These are phyloP conservation scores for Agaricus subrufescens DNA, from an alignment of 768 basidiomycete species.

Conservation along the genomic window DNA sequence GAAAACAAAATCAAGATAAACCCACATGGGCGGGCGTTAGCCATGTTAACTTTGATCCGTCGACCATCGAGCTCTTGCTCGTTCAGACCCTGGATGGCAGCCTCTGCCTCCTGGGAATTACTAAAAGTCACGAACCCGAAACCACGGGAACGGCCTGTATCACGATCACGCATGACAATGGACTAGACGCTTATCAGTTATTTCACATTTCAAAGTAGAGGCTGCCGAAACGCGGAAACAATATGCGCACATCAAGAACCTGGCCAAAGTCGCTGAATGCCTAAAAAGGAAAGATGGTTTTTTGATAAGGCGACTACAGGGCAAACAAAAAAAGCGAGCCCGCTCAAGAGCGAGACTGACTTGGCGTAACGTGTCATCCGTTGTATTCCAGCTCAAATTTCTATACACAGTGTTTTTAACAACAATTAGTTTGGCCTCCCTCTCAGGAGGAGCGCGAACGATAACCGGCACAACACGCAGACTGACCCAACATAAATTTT, in stretches of 20 bases:
- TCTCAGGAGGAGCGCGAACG: slow-evolving; percentile 43
- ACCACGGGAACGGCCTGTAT: slow-evolving; percentile 94
- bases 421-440: slow-evolving; percentile 54
- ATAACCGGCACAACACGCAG: slow-evolving; percentile 48
- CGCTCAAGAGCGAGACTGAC: slow-evolving; percentile 61
- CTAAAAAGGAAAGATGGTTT: slow-evolving; percentile 45
- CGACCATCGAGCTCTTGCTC: slow-evolving; percentile 94
- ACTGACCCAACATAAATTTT: slow-evolving; percentile 96
- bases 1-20: background rate
- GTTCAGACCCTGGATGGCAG: slow-evolving; percentile 73
- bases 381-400: slow-evolving; percentile 96
- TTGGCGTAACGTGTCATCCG: slow-evolving; percentile 83
- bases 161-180: slow-evolving; percentile 98
- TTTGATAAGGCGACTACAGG: slow-evolving; percentile 46
- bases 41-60: slow-evolving; percentile 83
- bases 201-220: background rate
- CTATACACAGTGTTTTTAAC: slow-evolving; percentile 55
- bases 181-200: slow-evolving; percentile 47
- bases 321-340: slow-evolving; percentile 21
- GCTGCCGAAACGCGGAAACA: background rate
- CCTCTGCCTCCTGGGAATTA: slow-evolving; percentile 58
- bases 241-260: slow-evolving; percentile 85
- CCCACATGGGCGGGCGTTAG: slow-evolving; percentile 52
- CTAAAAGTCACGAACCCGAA: slow-evolving; percentile 93
- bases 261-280: slow-evolving; percentile 80